Evolutionary conservation across 352 stramenopile genomes (phyloP), one percentile per base, ranked within the genome.

Genomic region (Phytophthora melonis): DNA sequence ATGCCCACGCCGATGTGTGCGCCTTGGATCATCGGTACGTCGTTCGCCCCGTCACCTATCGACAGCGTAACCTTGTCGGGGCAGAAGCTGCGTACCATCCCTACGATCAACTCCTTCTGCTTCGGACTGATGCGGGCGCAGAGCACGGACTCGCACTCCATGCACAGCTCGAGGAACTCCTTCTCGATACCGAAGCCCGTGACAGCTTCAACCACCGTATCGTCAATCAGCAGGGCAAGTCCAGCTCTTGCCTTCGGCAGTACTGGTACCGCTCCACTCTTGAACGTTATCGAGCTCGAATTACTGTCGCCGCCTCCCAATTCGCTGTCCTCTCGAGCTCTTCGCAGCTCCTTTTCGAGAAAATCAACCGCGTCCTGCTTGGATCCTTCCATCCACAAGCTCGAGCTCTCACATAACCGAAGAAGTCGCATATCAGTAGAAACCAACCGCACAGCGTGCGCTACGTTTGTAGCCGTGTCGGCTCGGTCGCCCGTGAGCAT

Each of bases 21-120:
- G 3, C 81, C 79, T 69, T 97, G 90, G 39, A 98, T 97, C 94
- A 98, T 98, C 3, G 90, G 88, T 0, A 98, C 94, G 67, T 98
- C 94, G 72, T 98, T 98, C 1, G 94, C 94, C 47, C 94, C 94
- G 59, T 98, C 94, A 16, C 94, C 92, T 36, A 98, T 89, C 0
- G 89, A 82, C 13, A 98, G 75, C 1, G 90, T 97, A 25, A 93
- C 72, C 50, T 92, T 84, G 62, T 77, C 30, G 6, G 80, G 75
- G 6, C 43, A 87, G 10, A 79, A 75, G 6, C 53, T 70, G 8
- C 84, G 85, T 21, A 99, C 96, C 74, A 99, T 91, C 32, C 95
- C 89, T 10, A 99, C 93, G 11, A 99, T 88, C n/a, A 98, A 84
- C 13, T 98, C 93, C 70, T 99, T 99, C 79, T 99, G 98, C 64